Evolutionary conservation across 2,329 filamentous ascomycete species (phyloP).

Genomic region (Fusarium compactum): DNA sequence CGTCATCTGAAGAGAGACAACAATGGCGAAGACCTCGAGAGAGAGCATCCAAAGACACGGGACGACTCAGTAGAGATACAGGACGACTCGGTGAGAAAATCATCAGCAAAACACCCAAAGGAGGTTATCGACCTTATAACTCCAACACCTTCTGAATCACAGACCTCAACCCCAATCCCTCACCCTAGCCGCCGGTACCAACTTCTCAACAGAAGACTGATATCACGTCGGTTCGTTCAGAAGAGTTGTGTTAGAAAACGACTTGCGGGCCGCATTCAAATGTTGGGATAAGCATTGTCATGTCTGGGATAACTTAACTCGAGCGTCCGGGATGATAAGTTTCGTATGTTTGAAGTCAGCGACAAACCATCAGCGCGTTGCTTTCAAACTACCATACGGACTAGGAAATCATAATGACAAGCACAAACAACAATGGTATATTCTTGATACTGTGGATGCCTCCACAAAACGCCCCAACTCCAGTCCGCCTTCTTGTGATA

Average conservation of each 20-base stretch:
- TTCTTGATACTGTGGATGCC: slow-evolving; percentile 21
- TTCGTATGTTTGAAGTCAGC: not conserved
- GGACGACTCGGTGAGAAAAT: not conserved
- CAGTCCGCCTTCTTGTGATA: slow-evolving; percentile 30
- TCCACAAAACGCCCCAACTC: slow-evolving; percentile 39
- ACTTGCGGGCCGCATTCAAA: not conserved
- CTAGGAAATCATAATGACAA: not conserved
- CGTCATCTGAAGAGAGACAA: not conserved
- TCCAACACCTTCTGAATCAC: not conserved
- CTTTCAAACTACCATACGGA: too few species aligned
- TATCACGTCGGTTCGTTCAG: not conserved
- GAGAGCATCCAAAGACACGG: not conserved
- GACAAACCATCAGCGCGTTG: not conserved
- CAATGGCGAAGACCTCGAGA: not conserved
- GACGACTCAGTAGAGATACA: not conserved
- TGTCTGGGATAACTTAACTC: not conserved
- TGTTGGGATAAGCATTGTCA: not conserved
- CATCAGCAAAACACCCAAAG: not conserved
- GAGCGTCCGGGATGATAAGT: not conserved
- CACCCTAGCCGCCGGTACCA: not conserved
- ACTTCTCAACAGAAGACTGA: not conserved
- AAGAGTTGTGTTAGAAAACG: not conserved
- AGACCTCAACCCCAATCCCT: not conserved
- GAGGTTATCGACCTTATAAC: not conserved
- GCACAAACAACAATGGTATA: slow-evolving; percentile 32